Evolutionary conservation across 129 eudicot genomes (phyloP).

Genomic region (Flaveria trinervia): DNA sequence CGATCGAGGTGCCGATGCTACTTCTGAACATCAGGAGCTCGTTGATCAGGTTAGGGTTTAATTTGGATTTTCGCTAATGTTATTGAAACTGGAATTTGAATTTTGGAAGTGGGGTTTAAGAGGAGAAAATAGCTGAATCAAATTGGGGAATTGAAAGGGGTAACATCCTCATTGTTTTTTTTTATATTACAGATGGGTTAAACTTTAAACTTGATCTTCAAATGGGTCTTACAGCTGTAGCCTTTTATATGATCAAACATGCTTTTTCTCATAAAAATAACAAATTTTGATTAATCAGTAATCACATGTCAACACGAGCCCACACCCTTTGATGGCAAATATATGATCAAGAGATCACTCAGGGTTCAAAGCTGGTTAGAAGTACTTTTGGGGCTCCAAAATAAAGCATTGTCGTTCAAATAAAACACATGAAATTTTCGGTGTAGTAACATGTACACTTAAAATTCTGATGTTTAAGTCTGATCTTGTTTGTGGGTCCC

Average conservation of each 20-base stretch:
- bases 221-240: not conserved
- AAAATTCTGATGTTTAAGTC: not conserved
- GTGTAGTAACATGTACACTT: not conserved
- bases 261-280: not conserved
- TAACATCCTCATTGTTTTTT: not conserved
- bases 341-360: no score
- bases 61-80: no score
- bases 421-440: not conserved
- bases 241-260: conserved; percentile 5
- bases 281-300: not conserved
- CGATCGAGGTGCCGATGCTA: conserved; percentile 90
- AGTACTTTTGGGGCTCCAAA: no score
- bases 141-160: no score
- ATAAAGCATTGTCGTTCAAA: no score
- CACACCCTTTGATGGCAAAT: no score
- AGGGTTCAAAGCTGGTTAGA: no score
- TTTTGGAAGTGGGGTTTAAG: not conserved
- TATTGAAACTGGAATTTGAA: not conserved
- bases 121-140: not conserved
- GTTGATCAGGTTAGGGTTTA: conserved; percentile 58
- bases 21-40: conserved; percentile 58
- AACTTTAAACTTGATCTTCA: not conserved
- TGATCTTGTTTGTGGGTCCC: not conserved
- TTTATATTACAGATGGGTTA: not conserved
- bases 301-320: conserved; percentile 1